These are phyloP conservation scores for Hypoxylon sp. DNA, from an alignment of 2,329 filamentous ascomycete genomes.

Conservation along the genomic window DNA sequence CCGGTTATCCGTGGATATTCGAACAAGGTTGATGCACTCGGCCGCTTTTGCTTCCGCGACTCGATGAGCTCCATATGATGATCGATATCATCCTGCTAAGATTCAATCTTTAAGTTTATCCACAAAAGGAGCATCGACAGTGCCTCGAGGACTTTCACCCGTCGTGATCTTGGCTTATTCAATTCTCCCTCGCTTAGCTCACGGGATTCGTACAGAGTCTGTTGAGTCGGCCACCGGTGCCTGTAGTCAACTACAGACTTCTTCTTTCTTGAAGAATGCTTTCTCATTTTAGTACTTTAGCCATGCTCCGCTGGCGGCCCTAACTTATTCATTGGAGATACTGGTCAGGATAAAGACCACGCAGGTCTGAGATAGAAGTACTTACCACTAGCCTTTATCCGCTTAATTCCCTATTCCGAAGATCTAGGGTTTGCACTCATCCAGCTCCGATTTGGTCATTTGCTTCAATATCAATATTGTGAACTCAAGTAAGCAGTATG, in stretches of 20 bases:
- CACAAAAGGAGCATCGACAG: slow-evolving; percentile 43
- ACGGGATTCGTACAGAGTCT: slow-evolving; percentile 48
- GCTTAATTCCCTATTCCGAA: neutral
- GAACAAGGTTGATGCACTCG: slow-evolving; percentile 22
- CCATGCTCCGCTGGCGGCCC: neutral
- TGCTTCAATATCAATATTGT: neutral
- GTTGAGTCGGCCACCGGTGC: slow-evolving; percentile 52
- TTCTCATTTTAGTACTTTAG: slow-evolving; percentile 20
- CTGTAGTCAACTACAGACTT: slow-evolving; percentile 47
- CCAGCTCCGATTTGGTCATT: neutral
- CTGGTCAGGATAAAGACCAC: neutral
- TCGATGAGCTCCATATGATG: slow-evolving; percentile 45
- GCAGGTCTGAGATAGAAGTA: neutral
- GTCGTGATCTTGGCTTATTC: slow-evolving; percentile 27
- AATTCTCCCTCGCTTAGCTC: slow-evolving; percentile 8
- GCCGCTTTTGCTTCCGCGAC: slow-evolving; percentile 29
- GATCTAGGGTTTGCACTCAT: neutral
- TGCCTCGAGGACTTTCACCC: slow-evolving; percentile 44
- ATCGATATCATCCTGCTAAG: slow-evolving; percentile 47
- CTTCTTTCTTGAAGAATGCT: slow-evolving; percentile 22
- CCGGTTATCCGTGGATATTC: slow-evolving; percentile 2
- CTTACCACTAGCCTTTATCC: neutral
- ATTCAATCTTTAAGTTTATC: slow-evolving; percentile 47
- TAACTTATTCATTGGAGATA: neutral
- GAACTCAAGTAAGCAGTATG: neutral